Base-by-base conservation (phyloP, 1,284 basidiomycete species). In the Apiotrichum brassicae region DNA sequence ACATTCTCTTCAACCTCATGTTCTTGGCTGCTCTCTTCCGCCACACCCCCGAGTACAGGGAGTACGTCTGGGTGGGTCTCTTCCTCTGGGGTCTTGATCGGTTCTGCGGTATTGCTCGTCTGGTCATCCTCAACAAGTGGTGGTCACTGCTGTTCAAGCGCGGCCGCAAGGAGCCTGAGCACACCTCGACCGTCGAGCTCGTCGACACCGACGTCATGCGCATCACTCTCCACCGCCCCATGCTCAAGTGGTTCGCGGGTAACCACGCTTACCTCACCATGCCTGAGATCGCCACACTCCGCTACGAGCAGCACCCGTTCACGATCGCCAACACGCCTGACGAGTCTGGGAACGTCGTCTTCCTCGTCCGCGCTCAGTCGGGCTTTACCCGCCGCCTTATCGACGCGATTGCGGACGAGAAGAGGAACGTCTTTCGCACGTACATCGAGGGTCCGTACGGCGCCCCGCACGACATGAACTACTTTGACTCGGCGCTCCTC, bases 11-110 rank as follows among this genome's bases (percentile, higher is more conserved):
- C 47, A 33, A 41, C 43, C 22, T 55, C 37, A 34, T 60, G 35
- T 58, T 54, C 54, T 44, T 62, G 28, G 39, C 57, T 18, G 58
- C 43, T 13, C 43, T 43, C 24, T 51, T 50, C 44, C 53, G 32
- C 51, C 59, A 59, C 51, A 52, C 47, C 44, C 46, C 43, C 12
- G 25, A 40, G 11, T 38, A 51, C 6, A 18, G 44, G 3, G 34
- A 26, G 34, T 53, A 42, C 37, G 26, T 43, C 11, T 46, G 40
- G 39, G 26, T 39, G 12, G 41, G 46, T n/a, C 39, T 54, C 7
- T 14, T 57, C 28, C 63, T 85, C 32, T 86, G 83, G 83, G 82
- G 73, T 2, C 64, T 83, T 40, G 85, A 87, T 64, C 78, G 83
- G 28, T 51, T 78, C 26, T 56, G 82, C 48, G 79, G 83, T 16